phyloP scores from a whole-genome alignment of 192 early-diverging fungal genomes.

The Jimgerdemannia lactiflua region DNA sequence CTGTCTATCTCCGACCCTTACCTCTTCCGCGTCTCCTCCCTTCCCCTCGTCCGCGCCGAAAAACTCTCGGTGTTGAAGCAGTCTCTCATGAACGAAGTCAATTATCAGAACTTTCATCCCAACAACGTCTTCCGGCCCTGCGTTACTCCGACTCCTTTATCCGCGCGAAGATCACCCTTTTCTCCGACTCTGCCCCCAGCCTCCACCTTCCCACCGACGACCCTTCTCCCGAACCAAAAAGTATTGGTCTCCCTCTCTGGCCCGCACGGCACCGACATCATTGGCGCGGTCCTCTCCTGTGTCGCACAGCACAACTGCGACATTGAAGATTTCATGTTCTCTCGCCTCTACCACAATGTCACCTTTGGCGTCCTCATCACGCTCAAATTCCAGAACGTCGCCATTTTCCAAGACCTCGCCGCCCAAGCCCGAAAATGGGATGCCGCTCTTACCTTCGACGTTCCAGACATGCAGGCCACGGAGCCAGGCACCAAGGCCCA shows the following conservation, averaged over 20 bases:
- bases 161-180: slow-evolving; percentile 12
- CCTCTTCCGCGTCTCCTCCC: slow-evolving; percentile 46
- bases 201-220: slow-evolving; percentile 44
- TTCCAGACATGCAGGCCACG: slow-evolving; percentile 59
- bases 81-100: slow-evolving; percentile 62
- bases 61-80: slow-evolving; percentile 65
- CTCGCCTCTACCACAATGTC: slow-evolving; percentile 90
- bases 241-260: slow-evolving; percentile 81
- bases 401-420: slow-evolving; percentile 75
- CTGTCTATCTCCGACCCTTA: slow-evolving; percentile 69
- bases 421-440: slow-evolving; percentile 82
- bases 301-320: slow-evolving; percentile 70
- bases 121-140: background rate
- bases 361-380: slow-evolving; percentile 88
- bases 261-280: slow-evolving; percentile 90
- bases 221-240: slow-evolving; percentile 63
- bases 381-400: slow-evolving; percentile 69
- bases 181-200: slow-evolving; percentile 14
- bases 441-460: slow-evolving; percentile 79
- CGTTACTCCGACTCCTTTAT: slow-evolving; percentile 7
- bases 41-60: slow-evolving; percentile 68
- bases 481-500: slow-evolving; percentile 46
- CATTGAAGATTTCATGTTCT: slow-evolving; percentile 86
- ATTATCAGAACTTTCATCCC: slow-evolving; percentile 19
- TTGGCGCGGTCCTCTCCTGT: slow-evolving; percentile 76